Base-by-base conservation (phyloP, 441 rosid genomes). In the Euphorbia corollata region DNA sequence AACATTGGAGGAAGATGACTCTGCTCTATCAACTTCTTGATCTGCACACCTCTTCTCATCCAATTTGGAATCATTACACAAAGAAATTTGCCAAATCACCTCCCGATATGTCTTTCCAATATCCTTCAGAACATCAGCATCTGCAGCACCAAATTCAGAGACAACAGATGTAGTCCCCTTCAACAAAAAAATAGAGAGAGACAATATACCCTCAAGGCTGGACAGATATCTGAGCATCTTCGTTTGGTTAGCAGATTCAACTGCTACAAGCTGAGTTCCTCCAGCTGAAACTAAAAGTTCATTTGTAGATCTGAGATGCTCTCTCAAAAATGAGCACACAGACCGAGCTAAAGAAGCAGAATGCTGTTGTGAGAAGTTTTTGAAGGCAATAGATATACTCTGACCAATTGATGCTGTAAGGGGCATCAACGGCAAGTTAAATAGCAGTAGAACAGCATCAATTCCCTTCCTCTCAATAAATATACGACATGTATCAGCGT, bases 401-500 rank as follows among this genome's bases (percentile, higher is more conserved):
- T 88, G 96, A 73, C 97, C 98, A 73, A 87, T 81, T 23, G 94
- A 78, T 36, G 84, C 83, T 64, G 98, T 85, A 60, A 88, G 79
- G 62, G 97, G 97, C 96, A 91, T 82, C 63, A 85, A 74, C 48
- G 97, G 96, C 85, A 91, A 81, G 61, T 86, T 75, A 77, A 89
- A 80, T 72, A 94, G 77, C 81, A 81, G 85, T 72, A 95, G 75
- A 72, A 90, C 88, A 71, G 86, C 85, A 83, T 95, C 97, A 70
- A 90, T 82, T 55, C 99, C 99, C 77, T 85, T 88, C 85, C 84
- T 95, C 82, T 95, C 98, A 71, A 95, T 87, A 85, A 95, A 95
- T 50, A 89, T 78, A 48, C 91, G 91, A 61, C 98, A 95, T 38
- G 92, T 89, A 69, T 92, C 98, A 24, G 97, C 94, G 84, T 95